Evolutionary conservation across 2,329 filamentous ascomycete genomes (phyloP), one percentile per base, ranked within the genome.

Genomic region (Aspergillus ruber): DNA sequence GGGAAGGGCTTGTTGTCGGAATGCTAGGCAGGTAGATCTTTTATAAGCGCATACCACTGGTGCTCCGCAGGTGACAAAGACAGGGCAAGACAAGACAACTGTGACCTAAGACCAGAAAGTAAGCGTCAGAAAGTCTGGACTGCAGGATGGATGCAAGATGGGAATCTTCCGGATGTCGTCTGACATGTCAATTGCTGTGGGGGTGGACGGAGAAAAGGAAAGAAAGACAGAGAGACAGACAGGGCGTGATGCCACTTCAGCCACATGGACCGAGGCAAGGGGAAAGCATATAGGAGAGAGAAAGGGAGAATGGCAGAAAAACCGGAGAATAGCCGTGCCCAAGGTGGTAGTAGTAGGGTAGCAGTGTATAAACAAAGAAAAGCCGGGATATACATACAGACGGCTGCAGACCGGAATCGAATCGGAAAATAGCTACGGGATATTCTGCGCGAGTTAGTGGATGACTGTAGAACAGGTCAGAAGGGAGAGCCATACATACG

Each of bases 1-100:
- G 36, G 17, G 9, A 39, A 20, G 45, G 54, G 55, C 50, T 66
- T 62, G 56, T 57, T 51, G 58, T 52, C 32, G 54, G 62, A 62
- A 65, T 65, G 57, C 45, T 45, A 56, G 54, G 45, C 46, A n/a
- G 17, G 18, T 18, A 15, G 54, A 48, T 54, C 52, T 59, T 64
- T 56, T 57, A 62, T 60, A 61, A 36, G 43, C 32, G 47, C 53
- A 57, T 57, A 55, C 54, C 56, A 46, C 39, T 39, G 36, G 38
- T 29, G 25, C 25, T 29, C 25, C 25, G 10, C 25, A 29, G 25
- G 25, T 29, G 25, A 29, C 8, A 29, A 29, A 29, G 25, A 29
- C 25, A 29, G 25, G 10, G 7, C 25, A 29, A 29, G 25, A 12
- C 25, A 29, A 29, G 10, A 29, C 9, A 29, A 5, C 25, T 4